A percentile compares a stretch with the other conserved stretches of the same genome.
phyloP scores from a whole-genome alignment of 306 rosid genomes.

The Mucuna pruriens region DNA sequence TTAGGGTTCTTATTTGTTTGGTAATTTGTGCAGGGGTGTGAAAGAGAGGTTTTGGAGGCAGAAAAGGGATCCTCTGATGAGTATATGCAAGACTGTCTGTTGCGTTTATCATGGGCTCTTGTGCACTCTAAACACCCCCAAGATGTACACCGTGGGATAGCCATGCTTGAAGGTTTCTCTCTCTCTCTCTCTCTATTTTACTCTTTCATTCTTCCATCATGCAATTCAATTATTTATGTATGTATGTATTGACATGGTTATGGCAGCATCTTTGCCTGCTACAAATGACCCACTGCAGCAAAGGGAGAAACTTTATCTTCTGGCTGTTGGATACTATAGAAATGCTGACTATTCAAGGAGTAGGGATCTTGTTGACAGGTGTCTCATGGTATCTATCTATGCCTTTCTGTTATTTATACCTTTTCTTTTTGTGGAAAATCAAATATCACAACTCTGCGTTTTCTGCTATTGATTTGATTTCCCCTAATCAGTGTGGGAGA shows the following conservation, averaged over 20 bases:
- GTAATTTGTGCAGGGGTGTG: constrained; percentile 70
- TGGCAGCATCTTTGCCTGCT: constrained; percentile 72
- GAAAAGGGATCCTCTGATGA: constrained; percentile 65
- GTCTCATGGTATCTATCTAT: constrained; percentile 63
- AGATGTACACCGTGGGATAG: constrained; percentile 94
- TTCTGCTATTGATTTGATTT: constrained; percentile 8
- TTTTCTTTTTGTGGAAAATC: not conserved
- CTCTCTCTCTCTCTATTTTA: not conserved
- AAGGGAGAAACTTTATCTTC: constrained; percentile 90
- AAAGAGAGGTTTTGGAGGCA: constrained; percentile 81
- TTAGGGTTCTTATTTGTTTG: constrained; percentile 29
- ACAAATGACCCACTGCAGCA: constrained; percentile 57
- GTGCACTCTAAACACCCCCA: constrained; percentile 81
- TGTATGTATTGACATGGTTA: not conserved
- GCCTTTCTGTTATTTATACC: not conserved
- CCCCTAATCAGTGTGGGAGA: not conserved
- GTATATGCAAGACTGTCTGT: constrained; percentile 58
- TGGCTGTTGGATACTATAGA: constrained; percentile 80
- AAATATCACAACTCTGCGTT: not conserved
- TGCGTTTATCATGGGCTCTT: constrained; percentile 96
- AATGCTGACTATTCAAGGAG: constrained; percentile 74
- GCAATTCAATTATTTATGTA: not conserved
- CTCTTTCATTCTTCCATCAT: constrained; percentile 2
- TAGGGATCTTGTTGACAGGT: constrained; percentile 71
- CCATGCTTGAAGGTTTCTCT: constrained; percentile 82